These are phyloP conservation scores for Boechera retrofracta DNA, from an alignment of 345 rosid genomes.

Conservation along the genomic window DNA sequence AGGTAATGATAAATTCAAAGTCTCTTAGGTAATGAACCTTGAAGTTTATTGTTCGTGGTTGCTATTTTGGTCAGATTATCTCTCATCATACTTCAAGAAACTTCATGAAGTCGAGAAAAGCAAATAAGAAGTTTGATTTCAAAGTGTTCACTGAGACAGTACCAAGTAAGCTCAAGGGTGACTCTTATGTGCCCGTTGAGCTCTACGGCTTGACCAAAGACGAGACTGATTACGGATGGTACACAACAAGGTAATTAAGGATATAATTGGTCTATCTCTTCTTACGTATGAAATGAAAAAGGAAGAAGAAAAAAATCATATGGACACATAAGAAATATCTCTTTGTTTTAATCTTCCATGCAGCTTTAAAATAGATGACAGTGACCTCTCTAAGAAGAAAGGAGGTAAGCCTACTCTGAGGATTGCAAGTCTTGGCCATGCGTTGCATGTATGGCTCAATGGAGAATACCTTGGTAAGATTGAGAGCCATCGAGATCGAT, in stretches of 20 bases:
- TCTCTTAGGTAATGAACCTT: background rate
- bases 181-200: conserved; percentile 52
- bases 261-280: background rate
- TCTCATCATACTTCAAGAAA: conserved; percentile 79
- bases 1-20: conserved; percentile 13
- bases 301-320: background rate
- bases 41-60: background rate
- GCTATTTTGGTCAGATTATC: conserved; percentile 51
- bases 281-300: background rate
- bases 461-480: conserved; percentile 69
- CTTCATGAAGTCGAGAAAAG: conserved; percentile 52
- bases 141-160: conserved; percentile 55
- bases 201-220: conserved; percentile 71
- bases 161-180: conserved; percentile 46
- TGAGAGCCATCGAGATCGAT: conserved; percentile 8
- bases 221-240: conserved; percentile 79
- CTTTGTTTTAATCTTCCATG: conserved; percentile 1
- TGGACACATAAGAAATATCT: conserved; percentile 8
- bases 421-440: conserved; percentile 87
- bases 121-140: conserved; percentile 64
- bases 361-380: conserved; percentile 54
- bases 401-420: conserved; percentile 53
- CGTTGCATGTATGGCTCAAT: conserved; percentile 73
- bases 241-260: conserved; percentile 53
- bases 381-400: conserved; percentile 52